Conservation (phyloP, 176 grass and related monocot genomes). For the Rhynchospora breviuscula region DNA sequence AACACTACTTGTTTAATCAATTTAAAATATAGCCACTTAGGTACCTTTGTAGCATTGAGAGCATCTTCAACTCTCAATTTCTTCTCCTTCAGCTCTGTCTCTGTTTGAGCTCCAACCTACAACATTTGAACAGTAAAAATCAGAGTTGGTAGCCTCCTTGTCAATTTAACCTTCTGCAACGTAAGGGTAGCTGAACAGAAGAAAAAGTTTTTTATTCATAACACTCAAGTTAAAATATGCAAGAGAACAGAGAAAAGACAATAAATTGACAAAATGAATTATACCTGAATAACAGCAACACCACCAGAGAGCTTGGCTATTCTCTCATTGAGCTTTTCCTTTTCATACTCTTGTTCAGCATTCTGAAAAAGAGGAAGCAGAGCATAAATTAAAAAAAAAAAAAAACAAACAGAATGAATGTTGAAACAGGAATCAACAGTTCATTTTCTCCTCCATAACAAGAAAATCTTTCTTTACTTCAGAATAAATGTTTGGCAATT, state of each 20-base stretch:
- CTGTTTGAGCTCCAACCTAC: conserved; percentile 98
- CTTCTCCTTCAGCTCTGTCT: conserved; percentile 97
- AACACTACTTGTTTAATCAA: not conserved
- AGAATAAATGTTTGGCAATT: not conserved
- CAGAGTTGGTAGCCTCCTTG: not conserved
- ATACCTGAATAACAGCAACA: conserved; percentile 99
- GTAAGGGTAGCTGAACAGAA: not conserved
- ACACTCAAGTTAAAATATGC: not conserved
- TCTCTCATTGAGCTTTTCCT: conserved; percentile 98
- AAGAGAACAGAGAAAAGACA: not conserved
- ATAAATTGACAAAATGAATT: not conserved
- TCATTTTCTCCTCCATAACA: not conserved
- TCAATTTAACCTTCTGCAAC: not conserved
- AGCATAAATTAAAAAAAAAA: not conserved
- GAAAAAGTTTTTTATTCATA: not conserved
- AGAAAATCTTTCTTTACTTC: not conserved
- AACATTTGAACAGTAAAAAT: not conserved
- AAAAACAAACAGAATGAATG: not conserved
- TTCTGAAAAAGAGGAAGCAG: conserved; percentile 37
- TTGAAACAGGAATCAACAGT: not conserved
- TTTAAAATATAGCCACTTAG: not conserved
- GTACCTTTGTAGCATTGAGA: conserved; percentile 92
- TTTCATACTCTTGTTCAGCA: conserved; percentile 92
- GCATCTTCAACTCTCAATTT: conserved; percentile 99
- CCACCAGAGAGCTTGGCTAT: conserved; percentile 97